Evolutionary conservation across 805 yeast genomes (phyloP), one percentile per base, ranked within the genome.

Genomic region (Candida cerambycidarum): DNA sequence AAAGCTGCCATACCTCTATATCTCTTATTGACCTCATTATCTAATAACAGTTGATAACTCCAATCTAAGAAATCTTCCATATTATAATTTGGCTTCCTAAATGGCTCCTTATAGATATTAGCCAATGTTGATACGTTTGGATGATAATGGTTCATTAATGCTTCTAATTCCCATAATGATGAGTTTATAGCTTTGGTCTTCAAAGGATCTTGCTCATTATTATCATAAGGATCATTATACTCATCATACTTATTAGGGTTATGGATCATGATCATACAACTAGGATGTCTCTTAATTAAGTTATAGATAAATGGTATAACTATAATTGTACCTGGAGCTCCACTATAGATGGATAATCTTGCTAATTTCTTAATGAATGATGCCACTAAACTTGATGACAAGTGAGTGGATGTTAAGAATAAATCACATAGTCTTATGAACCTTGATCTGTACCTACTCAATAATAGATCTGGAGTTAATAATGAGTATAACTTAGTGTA

Each of bases 31-130:
- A 71, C 63, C 59, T 86, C 95, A 56, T 81, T 78, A 19, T 77
- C 81, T 45, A 84, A 53, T 41, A 86, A 61, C 53, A 85, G 69
- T 27, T 75, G 70, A 59, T 90, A 93, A 44, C 83, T 81, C 88
- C 96, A 92, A 62, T 90, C 96, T 55, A 93, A 65, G 69, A 93
- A 93, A 59, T 93, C 98, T 60, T 93, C 99, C 73, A 93, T 72
- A 60, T 86, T 86, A 61, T 93, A 93, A 53, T 79, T 78, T 43
- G 85, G 82, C 61, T 93, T 93, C 57, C 83, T 79, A 68, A 89
- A 92, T 3, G 97, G 97, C 63, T 93, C 97, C 14, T 82, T 75
- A 58, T 87, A 85, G 23, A 93, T 86, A 58, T 81, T 83, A 13
- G 97, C 97, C 53, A 93, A 71, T 0, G 97, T 85, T 1, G 97